Conservation (phyloP, 257 asterid species). For the Orobanche coerulescens region DNA sequence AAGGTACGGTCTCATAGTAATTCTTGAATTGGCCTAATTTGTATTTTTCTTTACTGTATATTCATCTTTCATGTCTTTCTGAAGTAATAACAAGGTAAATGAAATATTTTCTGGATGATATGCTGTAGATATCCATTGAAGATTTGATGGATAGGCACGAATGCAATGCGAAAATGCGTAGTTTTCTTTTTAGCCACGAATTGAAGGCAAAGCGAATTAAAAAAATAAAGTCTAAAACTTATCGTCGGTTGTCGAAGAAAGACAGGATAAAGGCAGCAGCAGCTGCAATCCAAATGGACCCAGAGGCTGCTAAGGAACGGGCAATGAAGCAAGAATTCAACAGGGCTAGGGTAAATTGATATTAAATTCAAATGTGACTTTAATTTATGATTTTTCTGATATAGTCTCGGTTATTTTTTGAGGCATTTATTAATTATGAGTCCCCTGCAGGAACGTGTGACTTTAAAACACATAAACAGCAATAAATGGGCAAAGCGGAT, state of each 20-base stretch:
- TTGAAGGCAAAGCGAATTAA: slow-evolving; percentile 66
- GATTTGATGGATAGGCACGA: slow-evolving; percentile 60
- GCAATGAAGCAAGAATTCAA: slow-evolving; percentile 72
- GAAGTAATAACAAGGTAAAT: not conserved
- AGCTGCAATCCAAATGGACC: slow-evolving; percentile 52
- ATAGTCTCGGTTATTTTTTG: slow-evolving; percentile 4
- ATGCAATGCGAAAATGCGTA: slow-evolving; percentile 72
- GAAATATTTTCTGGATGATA: slow-evolving; percentile 16
- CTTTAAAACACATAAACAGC: slow-evolving; percentile 73
- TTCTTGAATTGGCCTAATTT: not conserved
- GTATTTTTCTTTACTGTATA: not conserved
- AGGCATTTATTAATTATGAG: not conserved
- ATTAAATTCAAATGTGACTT: not conserved
- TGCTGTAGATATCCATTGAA: slow-evolving; percentile 59
- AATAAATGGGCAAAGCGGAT: slow-evolving; percentile 82
- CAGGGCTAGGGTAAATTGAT: slow-evolving; percentile 65
- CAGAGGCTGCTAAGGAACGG: slow-evolving; percentile 76
- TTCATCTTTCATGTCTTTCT: not conserved
- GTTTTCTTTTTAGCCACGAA: slow-evolving; percentile 81
- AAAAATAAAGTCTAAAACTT: slow-evolving; percentile 86
- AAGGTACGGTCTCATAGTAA: slow-evolving; percentile 39
- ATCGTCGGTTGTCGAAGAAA: slow-evolving; percentile 68
- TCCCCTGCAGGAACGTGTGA: slow-evolving; percentile 73
- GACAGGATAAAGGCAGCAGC: slow-evolving; percentile 51
- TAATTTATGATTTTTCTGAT: slow-evolving; percentile 1